These are phyloP conservation scores for Aspergillus incahuasiensis DNA, from an alignment of 495 filamentous ascomycete genomes.

Conservation along the genomic window DNA sequence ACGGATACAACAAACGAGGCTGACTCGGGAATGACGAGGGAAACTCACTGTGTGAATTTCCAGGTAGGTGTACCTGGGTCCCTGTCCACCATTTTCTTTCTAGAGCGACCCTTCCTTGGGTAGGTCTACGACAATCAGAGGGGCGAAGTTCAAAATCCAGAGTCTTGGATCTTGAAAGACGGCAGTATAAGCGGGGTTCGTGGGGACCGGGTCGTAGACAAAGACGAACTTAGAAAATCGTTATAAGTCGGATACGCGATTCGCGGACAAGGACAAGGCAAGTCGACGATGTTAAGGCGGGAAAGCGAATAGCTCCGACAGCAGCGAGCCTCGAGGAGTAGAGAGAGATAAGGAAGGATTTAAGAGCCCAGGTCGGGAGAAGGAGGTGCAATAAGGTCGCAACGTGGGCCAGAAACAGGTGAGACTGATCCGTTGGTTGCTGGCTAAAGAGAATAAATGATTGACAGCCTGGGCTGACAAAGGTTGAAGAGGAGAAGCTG, in stretches of 20 bases:
- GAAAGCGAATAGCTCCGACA: constrained; percentile 12
- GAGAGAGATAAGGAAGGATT: constrained; percentile 13
- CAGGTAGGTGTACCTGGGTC: constrained; percentile 91
- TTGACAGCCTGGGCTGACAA: constrained; percentile 22
- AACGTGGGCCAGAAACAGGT: constrained; percentile 16
- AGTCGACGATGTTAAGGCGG: constrained; percentile 2
- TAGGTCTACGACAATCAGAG: constrained; percentile 9
- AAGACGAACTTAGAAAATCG: constrained; percentile 8
- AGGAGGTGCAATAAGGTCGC: constrained; percentile 11
- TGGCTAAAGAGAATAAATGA: constrained; percentile 23
- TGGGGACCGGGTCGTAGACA: constrained; percentile 9
- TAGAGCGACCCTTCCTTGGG: constrained; percentile 29
- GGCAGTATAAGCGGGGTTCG: constrained; percentile 15
- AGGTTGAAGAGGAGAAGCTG: constrained; percentile 7
- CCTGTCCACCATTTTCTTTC: constrained; percentile 88
- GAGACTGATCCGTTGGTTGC: constrained; percentile 15
- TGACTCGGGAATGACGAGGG: constrained; percentile 6
- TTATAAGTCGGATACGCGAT: constrained; percentile 1
- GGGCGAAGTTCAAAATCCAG: constrained; percentile 7
- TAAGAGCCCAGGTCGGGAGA: constrained; percentile 9
- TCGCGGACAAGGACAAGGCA: constrained; percentile 5
- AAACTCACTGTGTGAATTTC: constrained; percentile 99
- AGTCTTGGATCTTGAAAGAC: constrained; percentile 6
- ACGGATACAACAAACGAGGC: background rate
- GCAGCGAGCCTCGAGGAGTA: constrained; percentile 8